phyloP scores from a whole-genome alignment of 306 rosid genomes.

The Alnus rubra region DNA sequence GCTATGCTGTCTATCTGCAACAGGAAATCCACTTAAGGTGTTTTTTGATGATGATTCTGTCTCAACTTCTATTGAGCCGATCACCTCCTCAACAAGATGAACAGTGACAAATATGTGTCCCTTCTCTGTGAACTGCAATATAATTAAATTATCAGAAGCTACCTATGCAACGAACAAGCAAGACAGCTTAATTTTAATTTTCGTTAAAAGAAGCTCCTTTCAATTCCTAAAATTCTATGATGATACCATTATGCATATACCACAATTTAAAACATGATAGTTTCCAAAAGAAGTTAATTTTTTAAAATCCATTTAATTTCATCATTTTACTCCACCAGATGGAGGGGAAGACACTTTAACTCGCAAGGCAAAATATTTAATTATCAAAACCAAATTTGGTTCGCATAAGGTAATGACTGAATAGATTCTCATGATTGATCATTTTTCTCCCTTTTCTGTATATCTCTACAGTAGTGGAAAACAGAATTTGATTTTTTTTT shows the following conservation, averaged over 20 bases:
- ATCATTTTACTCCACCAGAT: neutral
- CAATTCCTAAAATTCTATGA: slow-evolving; percentile 5
- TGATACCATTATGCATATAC: slow-evolving; percentile 11
- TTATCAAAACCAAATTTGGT: neutral
- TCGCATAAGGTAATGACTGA: neutral
- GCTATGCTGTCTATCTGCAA: slow-evolving; percentile 61
- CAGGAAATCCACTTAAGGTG: slow-evolving; percentile 87
- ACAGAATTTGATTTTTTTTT: neutral
- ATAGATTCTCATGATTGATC: neutral
- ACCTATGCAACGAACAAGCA: slow-evolving; percentile 3
- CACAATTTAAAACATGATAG: slow-evolving; percentile 2
- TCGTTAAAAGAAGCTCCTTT: neutral
- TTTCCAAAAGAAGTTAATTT: neutral
- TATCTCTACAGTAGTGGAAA: neutral
- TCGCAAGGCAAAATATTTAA: neutral
- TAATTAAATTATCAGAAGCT: slow-evolving; percentile 28
- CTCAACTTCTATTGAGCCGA: slow-evolving; percentile 68
- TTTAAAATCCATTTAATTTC: neutral
- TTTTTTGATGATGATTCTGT: slow-evolving; percentile 52
- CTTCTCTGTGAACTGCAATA: slow-evolving; percentile 87
- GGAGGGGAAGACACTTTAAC: neutral
- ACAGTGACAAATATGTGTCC: slow-evolving; percentile 94
- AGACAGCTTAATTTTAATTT: slow-evolving; percentile 13
- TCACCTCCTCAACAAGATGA: slow-evolving; percentile 83
- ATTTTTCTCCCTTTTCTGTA: neutral